Evolutionary conservation across 1,139 yeast species (phyloP).

Genomic region (Magnusiomyces magnusii): DNA sequence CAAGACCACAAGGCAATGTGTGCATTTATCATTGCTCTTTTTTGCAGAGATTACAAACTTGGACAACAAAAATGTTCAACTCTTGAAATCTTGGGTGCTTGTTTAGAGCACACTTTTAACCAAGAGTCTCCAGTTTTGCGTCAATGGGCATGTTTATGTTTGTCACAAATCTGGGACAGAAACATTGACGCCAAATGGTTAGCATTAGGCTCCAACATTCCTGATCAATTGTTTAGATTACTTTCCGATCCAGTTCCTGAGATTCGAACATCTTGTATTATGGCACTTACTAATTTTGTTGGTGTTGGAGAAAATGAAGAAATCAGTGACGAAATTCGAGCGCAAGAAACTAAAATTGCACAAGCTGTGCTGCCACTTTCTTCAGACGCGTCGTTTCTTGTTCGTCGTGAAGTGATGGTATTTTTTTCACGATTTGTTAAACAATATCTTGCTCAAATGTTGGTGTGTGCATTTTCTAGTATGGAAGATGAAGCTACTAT

Average conservation of each 20-base stretch:
- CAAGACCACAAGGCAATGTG: constrained; percentile 93
- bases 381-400: constrained; percentile 86
- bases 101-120: constrained; percentile 57
- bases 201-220: constrained; percentile 57
- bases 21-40: constrained; percentile 78
- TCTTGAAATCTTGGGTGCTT: constrained; percentile 59
- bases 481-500: constrained; percentile 71
- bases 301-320: constrained; percentile 31
- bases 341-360: constrained; percentile 40
- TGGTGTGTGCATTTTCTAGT: constrained; percentile 83
- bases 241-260: constrained; percentile 91
- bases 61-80: constrained; percentile 80
- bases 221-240: constrained; percentile 48
- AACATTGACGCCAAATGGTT: constrained; percentile 73
- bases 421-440: constrained; percentile 69
- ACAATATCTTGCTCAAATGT: constrained; percentile 63
- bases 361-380: constrained; percentile 42
- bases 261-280: constrained; percentile 76
- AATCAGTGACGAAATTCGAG: constrained; percentile 31
- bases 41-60: constrained; percentile 67
- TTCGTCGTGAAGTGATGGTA: constrained; percentile 74
- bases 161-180: constrained; percentile 69
- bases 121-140: constrained; percentile 80
- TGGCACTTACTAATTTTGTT: constrained; percentile 66
- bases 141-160: constrained; percentile 82